Base-by-base conservation (phyloP, 129 eudicot genomes). In the Escallonia rubra region DNA sequence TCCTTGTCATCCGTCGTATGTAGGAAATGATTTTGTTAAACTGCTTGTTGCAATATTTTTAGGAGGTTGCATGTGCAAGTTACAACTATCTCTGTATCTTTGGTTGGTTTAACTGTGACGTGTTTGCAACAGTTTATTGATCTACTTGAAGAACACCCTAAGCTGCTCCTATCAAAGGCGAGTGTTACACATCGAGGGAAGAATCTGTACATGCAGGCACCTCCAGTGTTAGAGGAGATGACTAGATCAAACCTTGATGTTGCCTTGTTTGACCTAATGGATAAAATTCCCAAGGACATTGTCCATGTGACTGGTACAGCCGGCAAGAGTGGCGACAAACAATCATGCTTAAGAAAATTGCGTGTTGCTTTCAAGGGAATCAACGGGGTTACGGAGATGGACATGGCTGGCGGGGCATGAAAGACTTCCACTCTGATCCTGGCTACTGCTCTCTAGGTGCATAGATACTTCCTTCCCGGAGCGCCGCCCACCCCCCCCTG, bases 131-230 rank as follows among this genome's bases (percentile, higher is more conserved):
- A 92, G 98, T 92, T 92, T 63, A 88, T 92, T 13, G 88, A 80
- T 61, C 80, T 68, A 71, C 83, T 92, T n/a, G 89, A 84, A 66
- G 89, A 78, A 57, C 95, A 88, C 63, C 96, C 96, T 0, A 76
- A 81, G 72, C 83, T 92, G 67, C 80, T 70, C 53, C 64, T 88
- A 66, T 72, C 89, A 3, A 88, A 80, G 74, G 96, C 79, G 12
- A 92, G 96, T 70, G 91, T 89, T 54, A 82, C 74, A 10, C 45
- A 84, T 73, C 43, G 79, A 54, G 86, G 90, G 57, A 84, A 84
- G 74, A 89, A 84, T 74, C 72, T 93, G 61, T 93, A 93, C 82
- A 93, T 93, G 96, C 92, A 82, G 63, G 96, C 96, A 43, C 96
- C 98, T 51, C 88, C 92, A 7, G 64, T 73, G 53, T 87, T 93